A percentile compares a stretch with the other conserved stretches of the same genome.
Evolutionary conservation across 164 flowering plant genomes (phyloP).

Genomic region (Berberis thunbergii): DNA sequence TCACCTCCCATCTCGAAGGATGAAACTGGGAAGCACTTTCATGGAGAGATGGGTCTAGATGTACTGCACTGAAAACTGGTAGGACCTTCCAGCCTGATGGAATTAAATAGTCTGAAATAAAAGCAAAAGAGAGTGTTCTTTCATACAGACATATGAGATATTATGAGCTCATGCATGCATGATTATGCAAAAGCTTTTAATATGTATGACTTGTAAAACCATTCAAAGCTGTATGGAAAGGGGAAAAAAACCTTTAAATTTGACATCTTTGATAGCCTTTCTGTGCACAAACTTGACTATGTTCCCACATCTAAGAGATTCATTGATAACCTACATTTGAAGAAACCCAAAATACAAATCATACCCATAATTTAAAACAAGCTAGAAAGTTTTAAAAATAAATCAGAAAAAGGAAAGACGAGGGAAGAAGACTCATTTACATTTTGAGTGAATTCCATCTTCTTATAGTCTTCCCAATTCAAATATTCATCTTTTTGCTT

Average conservation of each 20-base stretch:
- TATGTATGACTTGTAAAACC: too few species aligned
- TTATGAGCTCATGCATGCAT: slow-evolving; percentile 18
- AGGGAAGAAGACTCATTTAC: slow-evolving; percentile 17
- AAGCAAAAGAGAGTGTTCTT: slow-evolving; percentile 2
- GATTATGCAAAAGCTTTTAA: slow-evolving; percentile 3
- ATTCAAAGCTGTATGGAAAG: neutral
- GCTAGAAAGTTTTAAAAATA: neutral
- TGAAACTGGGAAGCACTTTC: slow-evolving; percentile 35
- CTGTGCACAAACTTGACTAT: slow-evolving; percentile 67
- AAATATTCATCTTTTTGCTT: slow-evolving; percentile 37
- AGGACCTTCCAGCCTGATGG: slow-evolving; percentile 76
- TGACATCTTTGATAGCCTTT: slow-evolving; percentile 64
- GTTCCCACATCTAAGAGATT: slow-evolving; percentile 64
- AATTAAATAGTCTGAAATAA: slow-evolving; percentile 41
- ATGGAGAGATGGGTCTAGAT: slow-evolving; percentile 56
- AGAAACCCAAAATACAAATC: neutral
- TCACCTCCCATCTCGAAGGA: slow-evolving; percentile 78
- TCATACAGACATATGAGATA: neutral
- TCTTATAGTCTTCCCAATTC: slow-evolving; percentile 61
- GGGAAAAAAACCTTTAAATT: slow-evolving; percentile 38
- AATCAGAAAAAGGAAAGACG: neutral
- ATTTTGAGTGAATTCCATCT: slow-evolving; percentile 57
- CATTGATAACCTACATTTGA: slow-evolving; percentile 47
- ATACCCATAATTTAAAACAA: neutral
- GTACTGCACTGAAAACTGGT: slow-evolving; percentile 65